Evolutionary conservation across 2,329 filamentous ascomycete species (phyloP), one percentile per base, ranked within the genome.

Genomic region (Hortaea sp.): DNA sequence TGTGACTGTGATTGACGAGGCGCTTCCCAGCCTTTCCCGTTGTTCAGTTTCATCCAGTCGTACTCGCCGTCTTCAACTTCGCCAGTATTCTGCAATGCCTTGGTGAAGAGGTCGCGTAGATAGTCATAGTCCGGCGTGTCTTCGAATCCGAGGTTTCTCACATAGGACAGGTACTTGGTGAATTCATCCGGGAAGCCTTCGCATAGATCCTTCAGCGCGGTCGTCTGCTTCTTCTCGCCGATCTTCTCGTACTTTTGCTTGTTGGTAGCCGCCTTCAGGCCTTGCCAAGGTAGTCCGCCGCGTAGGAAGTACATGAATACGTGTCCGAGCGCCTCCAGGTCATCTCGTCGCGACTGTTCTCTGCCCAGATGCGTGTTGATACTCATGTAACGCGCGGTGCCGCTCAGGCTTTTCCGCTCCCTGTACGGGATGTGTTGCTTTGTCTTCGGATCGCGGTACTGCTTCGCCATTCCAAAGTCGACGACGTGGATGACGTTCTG

Each of bases 191-290:
- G 90, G 70, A 94, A 97, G 43, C 88, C 85, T 58, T 95, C 89
- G 65, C 90, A 97, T 11, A 98, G 79, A 60, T 98, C 92, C 73
- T 95, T 95, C 72, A 98, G 94, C 5, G 81, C 79, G 20, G 92
- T 97, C 0, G 90, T 95, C 73, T 97, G 92, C 75, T 98, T 98
- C 84, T 98, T 97, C 76, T 98, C 90, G 40, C 92, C 92, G 69
- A 98, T 98, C 78, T 97, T 97, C 72, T 98, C 92, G 66, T 98
- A 98, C 73, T 98, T 98, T 66, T 98, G 92, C 79, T 98, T 83
- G 69, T 83, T 83, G 46, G 79, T 83, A 11, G 79, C 79, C 58
- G 79, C 79, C 66, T 82, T 82, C 39, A 61, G 54, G 42, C 79
- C 79, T 63, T 83, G 79, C 79, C 79, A 83, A 46, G 79, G 79